phyloP scores from a whole-genome alignment of 306 rosid genomes.

The Gillenia trifoliata region DNA sequence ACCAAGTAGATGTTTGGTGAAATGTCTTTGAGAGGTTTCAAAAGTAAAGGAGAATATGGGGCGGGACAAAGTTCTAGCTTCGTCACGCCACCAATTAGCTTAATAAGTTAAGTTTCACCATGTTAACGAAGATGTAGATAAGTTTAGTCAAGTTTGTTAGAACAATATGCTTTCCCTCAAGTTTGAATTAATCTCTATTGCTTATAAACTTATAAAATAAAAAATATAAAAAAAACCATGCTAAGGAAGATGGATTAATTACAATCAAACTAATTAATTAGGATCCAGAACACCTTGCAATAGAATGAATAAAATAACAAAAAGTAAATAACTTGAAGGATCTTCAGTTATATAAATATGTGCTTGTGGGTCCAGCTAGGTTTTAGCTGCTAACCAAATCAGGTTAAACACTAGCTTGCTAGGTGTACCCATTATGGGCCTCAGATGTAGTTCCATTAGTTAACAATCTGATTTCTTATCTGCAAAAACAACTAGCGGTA shows the following conservation, averaged over 20 bases:
- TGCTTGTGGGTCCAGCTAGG: conserved; percentile 16
- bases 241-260: background rate
- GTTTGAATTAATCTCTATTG: background rate
- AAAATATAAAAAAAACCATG: too few relatives aligned
- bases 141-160: too few relatives aligned
- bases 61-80: too few relatives aligned
- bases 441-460: conserved; percentile 27
- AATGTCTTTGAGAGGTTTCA: too few relatives aligned
- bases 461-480: conserved; percentile 21
- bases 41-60: too few relatives aligned
- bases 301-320: background rate
- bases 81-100: too few relatives aligned
- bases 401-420: conserved; percentile 11
- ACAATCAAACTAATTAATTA: background rate
- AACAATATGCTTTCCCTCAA: too few relatives aligned
- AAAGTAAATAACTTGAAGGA: background rate
- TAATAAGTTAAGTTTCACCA: too few relatives aligned
- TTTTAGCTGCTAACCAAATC: conserved; percentile 21
- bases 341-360: conserved; percentile 14
- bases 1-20: too few relatives aligned
- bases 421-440: conserved; percentile 15
- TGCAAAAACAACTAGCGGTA: background rate
- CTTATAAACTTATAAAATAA: background rate
- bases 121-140: too few relatives aligned
- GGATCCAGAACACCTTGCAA: background rate